Conservation (phyloP, 2,329 filamentous ascomycete species). For the Aureobasidium sp. region DNA sequence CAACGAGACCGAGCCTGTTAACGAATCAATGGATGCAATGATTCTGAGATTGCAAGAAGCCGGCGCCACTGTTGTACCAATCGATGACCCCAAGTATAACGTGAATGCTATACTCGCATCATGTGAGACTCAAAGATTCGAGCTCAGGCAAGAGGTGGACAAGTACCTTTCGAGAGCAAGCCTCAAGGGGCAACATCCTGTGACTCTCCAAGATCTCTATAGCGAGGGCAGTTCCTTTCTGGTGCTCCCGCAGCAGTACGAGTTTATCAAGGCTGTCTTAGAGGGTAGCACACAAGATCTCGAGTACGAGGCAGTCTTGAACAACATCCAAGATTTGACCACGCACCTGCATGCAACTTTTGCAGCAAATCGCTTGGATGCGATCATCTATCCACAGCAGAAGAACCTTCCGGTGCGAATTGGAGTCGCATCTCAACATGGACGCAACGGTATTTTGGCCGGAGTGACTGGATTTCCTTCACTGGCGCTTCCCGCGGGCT, state of each 20-base stretch:
- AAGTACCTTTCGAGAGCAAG: slow-evolving; percentile 43
- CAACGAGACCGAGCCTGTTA: slow-evolving; percentile 50
- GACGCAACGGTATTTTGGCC: slow-evolving; percentile 50
- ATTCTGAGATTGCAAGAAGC: slow-evolving; percentile 37
- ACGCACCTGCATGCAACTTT: slow-evolving; percentile 44
- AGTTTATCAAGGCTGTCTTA: slow-evolving; percentile 43
- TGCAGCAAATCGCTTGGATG: slow-evolving; percentile 41
- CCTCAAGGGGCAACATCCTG: slow-evolving; percentile 36
- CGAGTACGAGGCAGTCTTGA: slow-evolving; percentile 40
- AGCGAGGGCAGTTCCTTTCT: slow-evolving; percentile 41
- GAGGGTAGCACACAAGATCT: slow-evolving; percentile 44
- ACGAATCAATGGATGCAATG: slow-evolving; percentile 41
- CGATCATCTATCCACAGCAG: slow-evolving; percentile 56
- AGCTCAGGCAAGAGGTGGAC: slow-evolving; percentile 49
- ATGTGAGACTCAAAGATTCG: slow-evolving; percentile 53
- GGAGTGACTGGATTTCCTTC: slow-evolving; percentile 46
- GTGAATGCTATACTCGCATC: slow-evolving; percentile 37
- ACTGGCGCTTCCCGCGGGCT: slow-evolving; percentile 46
- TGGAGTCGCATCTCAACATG: slow-evolving; percentile 48
- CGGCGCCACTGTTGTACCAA: slow-evolving; percentile 44
- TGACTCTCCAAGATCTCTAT: slow-evolving; percentile 43
- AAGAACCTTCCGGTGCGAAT: slow-evolving; percentile 53
- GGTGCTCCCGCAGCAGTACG: slow-evolving; percentile 51
- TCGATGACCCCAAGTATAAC: slow-evolving; percentile 44
- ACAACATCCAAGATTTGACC: slow-evolving; percentile 45